Evolutionary conservation across 2,329 filamentous ascomycete species (phyloP), one percentile per base, ranked within the genome.

Genomic region (Phaeosphaeria sp.): DNA sequence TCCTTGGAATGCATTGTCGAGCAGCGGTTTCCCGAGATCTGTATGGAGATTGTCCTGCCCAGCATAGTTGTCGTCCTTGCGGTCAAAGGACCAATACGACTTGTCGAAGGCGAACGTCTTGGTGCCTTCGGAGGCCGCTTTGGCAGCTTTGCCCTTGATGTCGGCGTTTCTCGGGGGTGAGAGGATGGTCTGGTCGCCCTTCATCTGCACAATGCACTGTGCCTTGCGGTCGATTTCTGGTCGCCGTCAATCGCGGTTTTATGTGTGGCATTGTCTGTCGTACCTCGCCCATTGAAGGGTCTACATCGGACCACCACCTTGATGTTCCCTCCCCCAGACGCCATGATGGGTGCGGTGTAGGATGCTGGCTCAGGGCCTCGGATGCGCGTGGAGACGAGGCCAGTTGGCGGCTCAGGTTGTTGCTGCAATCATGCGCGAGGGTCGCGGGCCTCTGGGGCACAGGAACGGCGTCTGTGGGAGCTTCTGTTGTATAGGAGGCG

Each of bases 131-230:
- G 89, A 64, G 46, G 78, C 79, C 41, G 78, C 88, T 77, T 93
- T 93, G 53, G 80, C 83, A 33, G 84, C 84, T 76, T 95, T 95
- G 58, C 80, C 84, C 82, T 79, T 85, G 75, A 67, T 74, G 62
- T 76, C 82, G 77, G 63, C 80, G 78, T 75, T 85, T 79, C 69
- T 88, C 13, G 94, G 92, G 55, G 90, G 87, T 25, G 84, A 87
- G 63, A 99, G 87, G 74, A 97, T 82, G 55, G 95, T 99, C 82
- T 99, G 95, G 79, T 87, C 88, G 67, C 86, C 91, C 83, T 95
- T 91, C 95, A 99, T 99, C 72, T 94, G 90, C 63, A 99, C 91
- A 72, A 99, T 96, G 83, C 93, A 96, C 93, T 91, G 93, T 85
- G 95, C 90, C 71, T 89, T 88, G 76, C 96, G 88, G 67, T 96